phyloP scores from a whole-genome alignment of 805 yeast species.

The Saccharomycopsis fodiens region DNA sequence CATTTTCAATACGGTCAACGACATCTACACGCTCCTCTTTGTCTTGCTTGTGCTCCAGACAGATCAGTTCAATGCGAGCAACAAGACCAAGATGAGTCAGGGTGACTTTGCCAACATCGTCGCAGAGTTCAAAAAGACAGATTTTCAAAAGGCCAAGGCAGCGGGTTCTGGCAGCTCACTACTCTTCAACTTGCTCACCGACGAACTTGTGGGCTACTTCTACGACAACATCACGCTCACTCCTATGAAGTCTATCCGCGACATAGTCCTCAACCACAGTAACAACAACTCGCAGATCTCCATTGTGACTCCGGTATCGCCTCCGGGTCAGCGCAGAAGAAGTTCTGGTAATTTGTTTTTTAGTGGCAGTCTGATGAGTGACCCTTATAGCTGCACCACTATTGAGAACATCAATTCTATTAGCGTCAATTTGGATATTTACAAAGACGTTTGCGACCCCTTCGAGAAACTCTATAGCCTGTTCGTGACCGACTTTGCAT shows the following conservation, averaged over 20 bases:
- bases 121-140: slow-evolving; percentile 26
- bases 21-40: slow-evolving; percentile 55
- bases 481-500: neutral
- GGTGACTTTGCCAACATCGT: slow-evolving; percentile 50
- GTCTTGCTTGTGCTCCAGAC: slow-evolving; percentile 69
- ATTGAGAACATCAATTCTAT: neutral
- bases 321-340: slow-evolving; percentile 3
- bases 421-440: neutral
- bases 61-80: slow-evolving; percentile 60
- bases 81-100: slow-evolving; percentile 60
- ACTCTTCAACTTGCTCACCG: slow-evolving; percentile 28
- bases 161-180: slow-evolving; percentile 4
- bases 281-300: slow-evolving; percentile 23
- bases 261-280: slow-evolving; percentile 23
- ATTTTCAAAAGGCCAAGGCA: slow-evolving; percentile 20
- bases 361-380: neutral
- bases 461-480: neutral
- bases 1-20: slow-evolving; percentile 30
- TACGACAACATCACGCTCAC: slow-evolving; percentile 60
- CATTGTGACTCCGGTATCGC: slow-evolving; percentile 18
- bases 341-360: slow-evolving; percentile 4
- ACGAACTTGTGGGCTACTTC: slow-evolving; percentile 45
- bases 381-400: slow-evolving; percentile 6
- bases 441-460: neutral
- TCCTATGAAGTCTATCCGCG: slow-evolving; percentile 46